Evolutionary conservation across 225 moss, liverwort and hornwort genomes (phyloP).

Genomic region (Anthoceros angustus): DNA sequence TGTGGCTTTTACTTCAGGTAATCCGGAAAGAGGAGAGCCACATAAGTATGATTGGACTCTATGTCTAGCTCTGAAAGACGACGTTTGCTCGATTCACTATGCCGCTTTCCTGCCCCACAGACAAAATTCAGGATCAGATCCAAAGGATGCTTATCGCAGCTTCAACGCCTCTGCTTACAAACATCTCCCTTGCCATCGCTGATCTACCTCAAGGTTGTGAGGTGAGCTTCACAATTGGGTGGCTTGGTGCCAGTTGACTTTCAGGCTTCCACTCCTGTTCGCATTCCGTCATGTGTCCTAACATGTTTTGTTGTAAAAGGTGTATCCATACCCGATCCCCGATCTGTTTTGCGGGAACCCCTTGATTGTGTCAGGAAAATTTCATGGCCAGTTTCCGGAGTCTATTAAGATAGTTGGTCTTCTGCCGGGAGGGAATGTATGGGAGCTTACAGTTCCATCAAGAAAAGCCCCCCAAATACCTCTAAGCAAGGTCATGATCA

Average conservation of each 20-base stretch:
- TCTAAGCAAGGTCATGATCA: slow-evolving; percentile 37
- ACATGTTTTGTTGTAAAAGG: slow-evolving; percentile 14
- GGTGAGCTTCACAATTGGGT: slow-evolving; percentile 16
- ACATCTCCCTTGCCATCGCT: slow-evolving; percentile 29
- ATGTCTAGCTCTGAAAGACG: neutral
- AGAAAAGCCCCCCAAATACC: slow-evolving; percentile 36
- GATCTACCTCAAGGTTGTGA: slow-evolving; percentile 42
- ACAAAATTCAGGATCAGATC: slow-evolving; percentile 53
- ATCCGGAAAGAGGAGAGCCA: neutral
- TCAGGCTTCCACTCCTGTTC: too few relatives aligned
- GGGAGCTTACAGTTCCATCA: slow-evolving; percentile 36
- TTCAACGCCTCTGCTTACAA: slow-evolving; percentile 61
- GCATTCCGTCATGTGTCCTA: neutral
- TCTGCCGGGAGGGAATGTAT: slow-evolving; percentile 37
- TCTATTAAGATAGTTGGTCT: slow-evolving; percentile 39
- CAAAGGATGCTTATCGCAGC: slow-evolving; percentile 62
- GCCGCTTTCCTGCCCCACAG: slow-evolving; percentile 10
- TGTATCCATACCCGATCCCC: slow-evolving; percentile 60
- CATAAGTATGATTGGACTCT: neutral
- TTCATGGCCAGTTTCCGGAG: slow-evolving; percentile 39
- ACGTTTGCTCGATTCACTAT: neutral
- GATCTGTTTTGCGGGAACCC: slow-evolving; percentile 72
- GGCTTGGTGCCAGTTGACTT: neutral
- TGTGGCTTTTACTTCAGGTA: slow-evolving; percentile 58
- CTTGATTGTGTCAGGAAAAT: slow-evolving; percentile 55